Conservation (phyloP, 148 eudicot species). For the Tetragonia tetragonoides region DNA sequence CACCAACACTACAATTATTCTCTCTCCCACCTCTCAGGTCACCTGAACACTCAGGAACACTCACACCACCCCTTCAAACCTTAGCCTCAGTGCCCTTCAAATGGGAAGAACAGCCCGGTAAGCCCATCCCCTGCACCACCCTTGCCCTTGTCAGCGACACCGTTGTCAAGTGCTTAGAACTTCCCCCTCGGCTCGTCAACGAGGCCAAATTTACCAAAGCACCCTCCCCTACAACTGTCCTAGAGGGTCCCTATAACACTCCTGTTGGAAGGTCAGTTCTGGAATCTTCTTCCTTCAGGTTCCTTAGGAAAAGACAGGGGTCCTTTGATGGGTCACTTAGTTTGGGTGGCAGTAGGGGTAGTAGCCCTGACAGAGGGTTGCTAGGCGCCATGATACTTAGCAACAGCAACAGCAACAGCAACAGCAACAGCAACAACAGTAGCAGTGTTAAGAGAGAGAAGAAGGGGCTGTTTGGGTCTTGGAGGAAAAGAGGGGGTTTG, state of each 20-base stretch:
- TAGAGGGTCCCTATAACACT: conserved; percentile 45
- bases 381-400: conserved; percentile 23
- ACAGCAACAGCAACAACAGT: neutral
- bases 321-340: conserved; percentile 37
- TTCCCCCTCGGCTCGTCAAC: conserved; percentile 51
- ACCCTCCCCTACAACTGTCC: conserved; percentile 68
- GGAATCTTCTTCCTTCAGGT: conserved; percentile 50
- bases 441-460: conserved; percentile 19
- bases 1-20: conserved; percentile 23
- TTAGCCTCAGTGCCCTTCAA: conserved; percentile 67
- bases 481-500: conserved; percentile 27
- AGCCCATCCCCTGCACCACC: conserved; percentile 54
- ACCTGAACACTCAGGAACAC: conserved; percentile 31
- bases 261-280: conserved; percentile 31
- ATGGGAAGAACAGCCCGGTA: conserved; percentile 89
- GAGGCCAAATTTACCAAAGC: conserved; percentile 35
- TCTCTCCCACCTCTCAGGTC: conserved; percentile 25
- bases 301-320: conserved; percentile 31
- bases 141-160: conserved; percentile 9
- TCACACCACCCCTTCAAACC: conserved; percentile 58
- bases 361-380: conserved; percentile 48
- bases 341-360: conserved; percentile 23
- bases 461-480: conserved; percentile 44
- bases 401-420: neutral
- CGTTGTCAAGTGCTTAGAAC: conserved; percentile 37